Conservation (phyloP, 805 yeast genomes). For the Tetrapisispora iriomotensis region DNA sequence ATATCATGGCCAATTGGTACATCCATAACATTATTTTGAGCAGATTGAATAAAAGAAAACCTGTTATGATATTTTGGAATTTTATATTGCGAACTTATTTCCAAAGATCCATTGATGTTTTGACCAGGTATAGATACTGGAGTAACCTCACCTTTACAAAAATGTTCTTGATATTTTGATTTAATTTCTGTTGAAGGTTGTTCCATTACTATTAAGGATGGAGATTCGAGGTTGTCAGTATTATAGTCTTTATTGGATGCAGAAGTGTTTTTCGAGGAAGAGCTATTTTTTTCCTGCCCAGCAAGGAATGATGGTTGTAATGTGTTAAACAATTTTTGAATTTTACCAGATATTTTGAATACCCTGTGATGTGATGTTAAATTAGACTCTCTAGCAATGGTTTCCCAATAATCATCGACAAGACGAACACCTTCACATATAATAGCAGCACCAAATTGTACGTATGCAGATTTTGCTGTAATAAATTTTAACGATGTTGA, state of each 20-base stretch:
- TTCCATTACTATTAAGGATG: constrained; percentile 20
- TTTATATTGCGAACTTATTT: constrained; percentile 24
- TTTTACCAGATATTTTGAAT: constrained; percentile 17
- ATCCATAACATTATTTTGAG: constrained; percentile 21
- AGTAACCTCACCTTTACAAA: constrained; percentile 20
- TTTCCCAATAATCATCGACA: constrained; percentile 50
- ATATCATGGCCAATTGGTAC: constrained; percentile 17
- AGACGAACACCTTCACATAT: constrained; percentile 39
- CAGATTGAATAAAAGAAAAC: constrained; percentile 24
- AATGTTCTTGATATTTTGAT: constrained; percentile 16
- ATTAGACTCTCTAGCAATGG: constrained; percentile 33
- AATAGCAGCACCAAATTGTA: constrained; percentile 43
- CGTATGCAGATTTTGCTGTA: constrained; percentile 37
- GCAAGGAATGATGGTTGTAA: constrained; percentile 10
- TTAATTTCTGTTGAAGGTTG: constrained; percentile 20
- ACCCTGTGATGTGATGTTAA: constrained; percentile 39
- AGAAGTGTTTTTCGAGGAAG: too few relatives aligned
- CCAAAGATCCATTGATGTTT: constrained; percentile 25
- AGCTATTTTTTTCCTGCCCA: not conserved
- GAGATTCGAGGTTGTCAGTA: constrained; percentile 12
- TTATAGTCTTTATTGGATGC: not conserved
- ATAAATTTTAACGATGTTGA: constrained; percentile 21
- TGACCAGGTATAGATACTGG: constrained; percentile 24
- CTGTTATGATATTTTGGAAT: constrained; percentile 29
- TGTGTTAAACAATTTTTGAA: constrained; percentile 6